Conservation (phyloP, 2,329 filamentous ascomycete genomes). For the Colletotrichum sp. region DNA sequence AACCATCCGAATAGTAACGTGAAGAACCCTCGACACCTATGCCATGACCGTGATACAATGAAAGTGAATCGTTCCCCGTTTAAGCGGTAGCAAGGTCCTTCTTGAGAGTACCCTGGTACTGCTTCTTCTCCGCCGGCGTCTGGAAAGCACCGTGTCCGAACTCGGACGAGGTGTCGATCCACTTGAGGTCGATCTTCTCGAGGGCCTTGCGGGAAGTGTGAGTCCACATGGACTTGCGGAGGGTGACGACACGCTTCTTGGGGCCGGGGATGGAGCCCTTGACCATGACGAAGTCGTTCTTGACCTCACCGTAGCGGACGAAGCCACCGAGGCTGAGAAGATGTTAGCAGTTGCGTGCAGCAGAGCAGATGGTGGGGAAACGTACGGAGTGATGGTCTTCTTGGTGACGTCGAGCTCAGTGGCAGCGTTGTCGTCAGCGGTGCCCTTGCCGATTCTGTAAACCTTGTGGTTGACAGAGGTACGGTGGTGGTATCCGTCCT, state of each 20-base stretch:
- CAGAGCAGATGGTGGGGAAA: slow-evolving; percentile 35
- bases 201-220: slow-evolving; percentile 95
- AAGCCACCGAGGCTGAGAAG: slow-evolving; percentile 88
- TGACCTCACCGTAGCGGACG: slow-evolving; percentile 98
- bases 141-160: slow-evolving; percentile 99
- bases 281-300: slow-evolving; percentile 98
- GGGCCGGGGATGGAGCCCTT: slow-evolving; percentile 98
- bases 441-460: slow-evolving; percentile 96
- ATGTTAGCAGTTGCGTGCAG: slow-evolving; percentile 35
- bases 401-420: slow-evolving; percentile 97
- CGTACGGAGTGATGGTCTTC: slow-evolving; percentile 99
- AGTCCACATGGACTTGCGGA: slow-evolving; percentile 97
- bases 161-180: slow-evolving; percentile 99
- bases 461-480: slow-evolving; percentile 99
- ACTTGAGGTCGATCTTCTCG: slow-evolving; percentile 99
- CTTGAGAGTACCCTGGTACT: slow-evolving; percentile 98
- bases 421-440: slow-evolving; percentile 88
- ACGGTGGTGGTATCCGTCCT: slow-evolving; percentile 99
- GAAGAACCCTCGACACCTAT: slow-evolving; percentile 60
- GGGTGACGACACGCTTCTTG: slow-evolving; percentile 99
- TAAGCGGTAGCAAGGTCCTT: slow-evolving; percentile 76
- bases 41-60: slow-evolving; percentile 53
- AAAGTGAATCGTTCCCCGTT: slow-evolving; percentile 36
- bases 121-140: slow-evolving; percentile 96
- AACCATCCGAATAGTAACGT: slow-evolving; percentile 24